Percentiles rank a stretch among this genome's conserved stretches.
Evolutionary conservation across 2,329 filamentous ascomycete genomes (phyloP).

Genomic region (Monilinia polystroma): DNA sequence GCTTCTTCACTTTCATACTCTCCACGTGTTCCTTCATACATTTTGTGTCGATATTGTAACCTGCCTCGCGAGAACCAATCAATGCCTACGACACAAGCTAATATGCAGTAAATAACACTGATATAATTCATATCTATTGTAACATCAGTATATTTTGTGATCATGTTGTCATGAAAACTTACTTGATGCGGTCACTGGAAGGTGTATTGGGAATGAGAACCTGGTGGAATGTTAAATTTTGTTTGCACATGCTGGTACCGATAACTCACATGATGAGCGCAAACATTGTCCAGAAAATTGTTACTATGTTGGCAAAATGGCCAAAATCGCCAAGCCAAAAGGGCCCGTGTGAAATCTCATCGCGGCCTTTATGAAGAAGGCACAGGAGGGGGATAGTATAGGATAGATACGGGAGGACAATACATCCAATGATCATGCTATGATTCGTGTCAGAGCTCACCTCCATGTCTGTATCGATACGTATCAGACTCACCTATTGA

Average conservation of each 20-base stretch:
- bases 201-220: constrained; percentile 21
- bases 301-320: constrained; percentile 58
- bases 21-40: neutral
- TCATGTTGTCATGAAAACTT: neutral
- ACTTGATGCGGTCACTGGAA: constrained; percentile 20
- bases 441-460: neutral
- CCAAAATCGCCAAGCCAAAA: constrained; percentile 59
- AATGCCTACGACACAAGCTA: neutral
- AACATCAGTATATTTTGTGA: neutral
- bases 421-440: constrained; percentile 22
- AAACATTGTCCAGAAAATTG: constrained; percentile 55
- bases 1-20: constrained; percentile 12
- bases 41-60: constrained; percentile 17
- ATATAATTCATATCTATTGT: constrained; percentile 23
- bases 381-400: constrained; percentile 32
- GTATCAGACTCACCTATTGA: constrained; percentile 15
- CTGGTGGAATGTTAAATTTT: constrained; percentile 1
- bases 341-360: constrained; percentile 56
- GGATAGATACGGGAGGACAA: constrained; percentile 21
- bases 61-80: constrained; percentile 18
- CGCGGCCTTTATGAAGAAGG: constrained; percentile 43
- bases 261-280: constrained; percentile 55
- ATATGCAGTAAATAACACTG: constrained; percentile 17
- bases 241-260: neutral
- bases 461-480: neutral